Evolutionary conservation across 78 protist genomes (phyloP), one percentile per base, ranked within the genome.

Genomic region (Dictyostelium intermedium): DNA sequence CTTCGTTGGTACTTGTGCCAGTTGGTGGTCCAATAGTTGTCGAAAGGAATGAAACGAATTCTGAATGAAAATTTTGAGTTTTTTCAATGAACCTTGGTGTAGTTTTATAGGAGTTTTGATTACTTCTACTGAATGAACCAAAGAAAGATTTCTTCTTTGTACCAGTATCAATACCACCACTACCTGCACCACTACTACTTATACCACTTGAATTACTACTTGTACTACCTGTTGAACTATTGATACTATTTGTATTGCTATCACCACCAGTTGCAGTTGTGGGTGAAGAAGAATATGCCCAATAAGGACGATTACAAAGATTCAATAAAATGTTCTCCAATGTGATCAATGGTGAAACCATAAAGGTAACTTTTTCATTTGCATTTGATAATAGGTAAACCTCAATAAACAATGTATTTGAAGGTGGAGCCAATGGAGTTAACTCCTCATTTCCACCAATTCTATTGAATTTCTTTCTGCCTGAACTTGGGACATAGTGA

Each of bases 71-170:
- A 56, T 84, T 91, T 7, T 37, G 20, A 4, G 95, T 83, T 34
- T 91, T 92, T 41, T 92, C 92, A 30, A 85, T 30, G 27, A 86
- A 92, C 25, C 84, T 92, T 2, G 92, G 96, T 34, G 91, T 30
- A 0, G 92, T 43, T 37, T 56, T 92, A 25, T 80, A 70, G 6
- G 83, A 69, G 82, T 89, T 89, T 47, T 89, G 84, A 78, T 83
- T 70, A 10, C 87, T 41, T 53, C 91, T 47, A 34, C 92, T 82
- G 56, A 92, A 92, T 10, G 96, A 92, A n/a, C 96, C 96, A 74
- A 92, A 92, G 76, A 92, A 92, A 23, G 91, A 76, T 82, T 83
- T 92, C 92, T 92, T 92, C 30, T 86, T 85, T 3, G 84, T n/a
- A 14, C 60, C 47, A 5, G 45, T 7, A 25, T 47, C 83, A 13